Evolutionary conservation across 768 basidiomycete species (phyloP).

Genomic region (Jaapia argillacea): DNA sequence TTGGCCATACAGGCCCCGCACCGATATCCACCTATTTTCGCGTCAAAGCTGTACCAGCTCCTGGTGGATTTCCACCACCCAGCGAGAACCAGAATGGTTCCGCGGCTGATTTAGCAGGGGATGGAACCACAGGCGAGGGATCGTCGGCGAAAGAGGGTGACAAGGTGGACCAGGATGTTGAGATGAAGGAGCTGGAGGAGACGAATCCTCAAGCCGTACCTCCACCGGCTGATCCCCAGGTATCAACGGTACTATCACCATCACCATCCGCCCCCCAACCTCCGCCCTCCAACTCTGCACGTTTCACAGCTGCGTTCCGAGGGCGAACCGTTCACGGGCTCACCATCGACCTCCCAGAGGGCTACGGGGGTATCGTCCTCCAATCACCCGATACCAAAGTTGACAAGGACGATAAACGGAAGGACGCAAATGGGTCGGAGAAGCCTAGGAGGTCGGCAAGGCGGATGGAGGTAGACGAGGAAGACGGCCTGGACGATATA

Average conservation of each 20-base stretch:
- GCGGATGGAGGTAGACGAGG: conserved; percentile 15
- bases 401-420: conserved; percentile 8
- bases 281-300: neutral
- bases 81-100: too few relatives aligned
- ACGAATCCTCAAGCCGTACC: neutral
- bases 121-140: conserved; percentile 1
- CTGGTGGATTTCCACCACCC: conserved; percentile 2
- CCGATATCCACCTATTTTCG: conserved; percentile 68
- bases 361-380: conserved; percentile 62
- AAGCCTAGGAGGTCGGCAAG: neutral
- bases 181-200: neutral
- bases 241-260: neutral
- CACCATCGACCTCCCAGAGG: conserved; percentile 46
- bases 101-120: conserved; percentile 3
- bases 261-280: neutral
- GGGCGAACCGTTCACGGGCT: conserved; percentile 69
- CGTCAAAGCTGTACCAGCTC: conserved; percentile 28
- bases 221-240: neutral
- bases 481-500: conserved; percentile 12
- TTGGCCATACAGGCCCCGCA: conserved; percentile 60
- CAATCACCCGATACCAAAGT: conserved; percentile 15
- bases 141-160: neutral
- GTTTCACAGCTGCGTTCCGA: conserved; percentile 48
- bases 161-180: neutral
- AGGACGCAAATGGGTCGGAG: conserved; percentile 18